phyloP scores from a whole-genome alignment of 345 rosid genomes.

The Acer campestre region DNA sequence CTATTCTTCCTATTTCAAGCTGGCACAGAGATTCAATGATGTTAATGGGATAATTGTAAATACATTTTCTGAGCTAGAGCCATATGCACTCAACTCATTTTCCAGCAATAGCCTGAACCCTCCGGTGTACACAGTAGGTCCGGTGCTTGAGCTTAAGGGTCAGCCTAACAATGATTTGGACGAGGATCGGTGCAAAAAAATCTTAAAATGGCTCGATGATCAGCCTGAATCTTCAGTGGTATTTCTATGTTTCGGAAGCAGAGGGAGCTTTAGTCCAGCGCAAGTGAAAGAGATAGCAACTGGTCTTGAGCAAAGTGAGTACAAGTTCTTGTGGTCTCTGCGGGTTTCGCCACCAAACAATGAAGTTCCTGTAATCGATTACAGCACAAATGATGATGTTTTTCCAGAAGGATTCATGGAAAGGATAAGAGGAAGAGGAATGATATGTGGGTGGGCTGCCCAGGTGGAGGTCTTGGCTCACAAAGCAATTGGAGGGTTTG shows the following conservation, averaged over 20 bases:
- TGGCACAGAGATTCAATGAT: constrained; percentile 38
- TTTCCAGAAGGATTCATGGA: constrained; percentile 37
- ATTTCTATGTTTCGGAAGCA: constrained; percentile 58
- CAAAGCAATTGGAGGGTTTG: constrained; percentile 38
- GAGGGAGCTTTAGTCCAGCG: constrained; percentile 30
- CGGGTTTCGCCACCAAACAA: constrained; percentile 19
- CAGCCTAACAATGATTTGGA: constrained; percentile 27
- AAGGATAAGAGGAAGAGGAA: constrained; percentile 24
- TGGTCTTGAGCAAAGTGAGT: constrained; percentile 42
- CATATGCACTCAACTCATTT: constrained; percentile 32
- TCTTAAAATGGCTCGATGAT: constrained; percentile 53
- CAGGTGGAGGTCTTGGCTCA: constrained; percentile 43
- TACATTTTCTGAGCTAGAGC: constrained; percentile 41
- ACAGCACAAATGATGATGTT: neutral
- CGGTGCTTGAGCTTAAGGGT: constrained; percentile 35
- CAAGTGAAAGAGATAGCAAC: constrained; percentile 51
- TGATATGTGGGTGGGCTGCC: constrained; percentile 44
- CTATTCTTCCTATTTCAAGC: constrained; percentile 31
- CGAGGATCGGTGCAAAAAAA: constrained; percentile 11
- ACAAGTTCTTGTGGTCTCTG: constrained; percentile 34
- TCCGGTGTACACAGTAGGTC: constrained; percentile 47
- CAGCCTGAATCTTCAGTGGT: constrained; percentile 49
- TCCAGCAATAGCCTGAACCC: constrained; percentile 23
- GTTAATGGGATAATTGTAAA: constrained; percentile 50
- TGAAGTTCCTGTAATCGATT: neutral